phyloP scores from a whole-genome alignment of 306 rosid genomes.

The Fagus crenata region DNA sequence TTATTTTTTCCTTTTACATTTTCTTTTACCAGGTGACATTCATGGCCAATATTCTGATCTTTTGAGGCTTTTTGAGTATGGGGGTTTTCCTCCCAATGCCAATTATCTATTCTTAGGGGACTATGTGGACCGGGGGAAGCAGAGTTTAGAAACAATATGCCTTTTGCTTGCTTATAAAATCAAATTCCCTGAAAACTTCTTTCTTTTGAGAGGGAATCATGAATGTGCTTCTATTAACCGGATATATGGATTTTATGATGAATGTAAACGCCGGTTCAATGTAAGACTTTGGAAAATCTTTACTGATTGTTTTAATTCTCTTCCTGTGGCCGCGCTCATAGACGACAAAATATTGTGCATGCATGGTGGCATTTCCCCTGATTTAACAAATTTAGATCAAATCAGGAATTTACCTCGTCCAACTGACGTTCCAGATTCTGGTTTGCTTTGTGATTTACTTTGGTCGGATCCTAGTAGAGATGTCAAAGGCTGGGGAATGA shows the following conservation, averaged over 20 bases:
- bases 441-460: constrained; percentile 45
- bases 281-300: constrained; percentile 43
- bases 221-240: constrained; percentile 46
- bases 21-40: constrained; percentile 36
- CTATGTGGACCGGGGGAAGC: constrained; percentile 47
- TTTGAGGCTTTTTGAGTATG: constrained; percentile 44
- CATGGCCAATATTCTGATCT: constrained; percentile 49
- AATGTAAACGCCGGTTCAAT: constrained; percentile 47
- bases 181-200: constrained; percentile 45
- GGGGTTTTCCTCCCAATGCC: constrained; percentile 46
- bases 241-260: constrained; percentile 46
- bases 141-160: constrained; percentile 47
- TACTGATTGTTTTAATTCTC: constrained; percentile 44
- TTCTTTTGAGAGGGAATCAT: constrained; percentile 46
- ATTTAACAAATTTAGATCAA: constrained; percentile 37
- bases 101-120: constrained; percentile 43
- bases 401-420: constrained; percentile 42
- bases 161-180: constrained; percentile 45
- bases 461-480: constrained; percentile 47
- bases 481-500: constrained; percentile 49
- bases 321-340: constrained; percentile 46
- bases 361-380: constrained; percentile 51
- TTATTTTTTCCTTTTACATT: background rate
- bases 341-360: constrained; percentile 46
- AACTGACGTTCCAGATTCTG: constrained; percentile 40